Base-by-base conservation (phyloP, 106 monocot species). In the Allium fistulosum region DNA sequence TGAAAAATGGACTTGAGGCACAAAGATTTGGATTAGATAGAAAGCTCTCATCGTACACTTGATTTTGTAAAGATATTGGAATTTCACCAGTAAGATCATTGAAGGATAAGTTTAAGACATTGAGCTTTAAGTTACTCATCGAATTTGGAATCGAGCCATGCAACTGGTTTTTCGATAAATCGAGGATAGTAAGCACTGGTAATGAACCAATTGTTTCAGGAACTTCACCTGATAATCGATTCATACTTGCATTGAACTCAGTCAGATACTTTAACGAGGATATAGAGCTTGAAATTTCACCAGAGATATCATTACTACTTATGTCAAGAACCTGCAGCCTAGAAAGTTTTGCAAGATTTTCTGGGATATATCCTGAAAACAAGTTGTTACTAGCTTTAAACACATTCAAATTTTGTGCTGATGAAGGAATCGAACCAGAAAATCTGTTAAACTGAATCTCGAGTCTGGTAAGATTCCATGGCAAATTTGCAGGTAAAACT, bases 111-210 rank as follows among this genome's bases (percentile, higher is more conserved):
- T 94, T 78, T 48, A 94, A 82, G 28, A 27, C 59, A 59, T 70
- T 81, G 58, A 90, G 71, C 17, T 51, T 75, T 9, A 82, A 66
- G 4, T 46, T 69, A 3, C 72, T 77, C 26, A 94, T 59, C 10
- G 15, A 48, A 28, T 69, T 0, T 9, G 87, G 87, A 7, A 94
- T 81, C 9, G 18, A 8, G 58, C 85, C 87, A 59, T 82, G 76
- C 68, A 94, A 72, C 17, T 63, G 65, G 77, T 94, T 94, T 37
- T 77, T 51, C 10, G 90, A 90, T 4, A 94, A 80, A 59, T 90
- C 87, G 7, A 94, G 70, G 4, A 67, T 51, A 13, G 58, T 85
- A 48, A 94, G 90, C 4, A 67, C 78, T 7, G 71, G 78, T 26
- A 94, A 56, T 3, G 71, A 74, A 4, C 84, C 90, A 7, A 94